Evolutionary conservation across 179 eudicot species (phyloP), one percentile per base, ranked within the genome.

Genomic region (Patellifolia procumbens): DNA sequence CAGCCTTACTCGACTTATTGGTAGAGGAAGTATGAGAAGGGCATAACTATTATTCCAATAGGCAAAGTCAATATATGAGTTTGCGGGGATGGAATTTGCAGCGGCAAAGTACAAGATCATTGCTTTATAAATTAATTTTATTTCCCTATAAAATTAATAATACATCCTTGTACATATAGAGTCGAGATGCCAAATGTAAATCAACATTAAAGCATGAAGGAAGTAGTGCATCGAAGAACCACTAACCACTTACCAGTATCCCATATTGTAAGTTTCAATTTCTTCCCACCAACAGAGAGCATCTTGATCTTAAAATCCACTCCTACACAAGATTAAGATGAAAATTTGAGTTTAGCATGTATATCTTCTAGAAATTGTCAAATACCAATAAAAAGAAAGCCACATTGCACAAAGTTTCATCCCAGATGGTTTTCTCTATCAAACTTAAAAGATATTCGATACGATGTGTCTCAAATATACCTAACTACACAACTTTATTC

Each of bases 221-320:
- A 39, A 43, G 65, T 1, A 61, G 37, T 80, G 62, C 48, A 72
- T 34, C 5, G 68, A 34, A 12, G 3, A 72, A 76, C 48, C 70
- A 15, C 37, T 82, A 74, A 91, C 94, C 97, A 12, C 97, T 92
- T 82, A 91, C 98, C 97, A 5, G 98, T 94, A 76, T 94, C 98
- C 98, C 98, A 94, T 81, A 94, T 92, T 10, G 98, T 92, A 68
- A 94, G 94, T 87, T 94, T 94, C 85, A 92, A 68, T 79, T 73
- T 88, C 80, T 89, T 92, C 60, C 89, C 97, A 52, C 93, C 91
- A 85, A 91, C 97, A 1, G 87, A 88, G 58, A 92, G 81, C 77
- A 71, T 76, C 85, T 94, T 94, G 88, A 94, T 88, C 84, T 94
- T 94, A 74, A 94, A 94, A 84, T 94, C 98, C 60, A 94, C 98